Base-by-base conservation (phyloP, 257 asterid species). In the Solanum corneliomulleri region DNA sequence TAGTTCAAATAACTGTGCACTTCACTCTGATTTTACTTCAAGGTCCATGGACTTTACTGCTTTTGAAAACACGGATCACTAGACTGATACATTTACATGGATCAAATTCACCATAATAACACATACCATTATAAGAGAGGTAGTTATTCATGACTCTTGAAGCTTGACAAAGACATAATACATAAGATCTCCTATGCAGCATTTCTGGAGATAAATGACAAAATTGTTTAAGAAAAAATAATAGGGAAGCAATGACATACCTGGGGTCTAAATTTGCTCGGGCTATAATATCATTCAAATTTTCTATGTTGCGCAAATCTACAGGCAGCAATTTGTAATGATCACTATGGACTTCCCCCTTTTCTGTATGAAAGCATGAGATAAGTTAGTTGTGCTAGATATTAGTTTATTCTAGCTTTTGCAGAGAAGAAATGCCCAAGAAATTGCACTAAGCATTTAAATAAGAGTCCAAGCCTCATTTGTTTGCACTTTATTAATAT, bases 281-380 rank as follows among this genome's bases (percentile, higher is more conserved):
- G 60, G 92, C 86, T 80, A 97, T 88, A 76, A 96, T 91, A 89
- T 93, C 95, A 87, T 95, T 96, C 47, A 97, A 92, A 81, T 91
- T 90, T 75, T 86, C 89, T 84, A 97, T 86, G 88, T 96, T 97
- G 66, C 98, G 96, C 90, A 97, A 88, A 89, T 97, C 99, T 85
- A 96, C 93, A 31, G 99, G 99, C 82, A 97, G 95, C 88, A 97
- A 95, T 91, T 96, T 97, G 98, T 96, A 97, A 88, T 93, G 96
- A 76, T 93, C 91, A 78, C 97, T 92, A 88, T 91, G 90, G 86
- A 97, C 98, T 93, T 97, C 98, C 83, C 99, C 99, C 86, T 92
- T 95, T 89, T 97, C 99, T 97, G 94, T 90, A 90, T 29, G 91
- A 91, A 89, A 89, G 86, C 83, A 91, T 66, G 75, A 13, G 60